Evolutionary conservation across 176 grass and related monocot species (phyloP), one percentile per base, ranked within the genome.

Genomic region (Aegilops bicornis): DNA sequence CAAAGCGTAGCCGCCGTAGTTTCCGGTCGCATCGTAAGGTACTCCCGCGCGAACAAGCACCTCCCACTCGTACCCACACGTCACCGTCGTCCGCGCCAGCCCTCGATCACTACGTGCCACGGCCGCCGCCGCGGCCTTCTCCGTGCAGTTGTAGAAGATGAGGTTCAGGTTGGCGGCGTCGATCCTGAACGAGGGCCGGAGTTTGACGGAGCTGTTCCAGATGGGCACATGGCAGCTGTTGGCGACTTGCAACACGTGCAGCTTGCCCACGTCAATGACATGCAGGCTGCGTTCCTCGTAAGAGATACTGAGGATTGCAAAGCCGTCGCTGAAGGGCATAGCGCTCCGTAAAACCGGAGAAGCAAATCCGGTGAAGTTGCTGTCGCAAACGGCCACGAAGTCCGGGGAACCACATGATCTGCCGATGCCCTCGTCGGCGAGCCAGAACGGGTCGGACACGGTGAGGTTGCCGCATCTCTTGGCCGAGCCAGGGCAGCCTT

Each of bases 211-310:
- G 30, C 7, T 69, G 64, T 67, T 67, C 31, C 15, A 69, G 7
- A 1, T 33, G 0, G 35, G n/a, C 0, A 6, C 0, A 5, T 6
- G 6, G 56, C 77, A 79, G 59, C 3, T 1, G 78, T 0, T 43
- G 8, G 1, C 3, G 59, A 0, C 8, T 0, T 8, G 9, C 14
- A 79, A 0, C 1, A 14, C 4, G 4, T 0, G 0, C 2, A 64
- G 3, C 10, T 64, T 79, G 3, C 2, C 7, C 0, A 2, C 0
- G 19, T 79, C 59, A 17, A 29, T 3, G 20, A 12, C 77, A 36
- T 4, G 33, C 77, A 79, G 0, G 1, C 7, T 40, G 0, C 13
- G 1, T 0, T 27, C 7, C 7, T 4, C 3, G n/a, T 79, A 64
- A 0, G 22, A 11, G 6, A 64, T 79, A 0, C 29, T 0, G 0